These are phyloP conservation scores for Penicillium sp. DNA, from an alignment of 2,329 filamentous ascomycete genomes.

Conservation along the genomic window DNA sequence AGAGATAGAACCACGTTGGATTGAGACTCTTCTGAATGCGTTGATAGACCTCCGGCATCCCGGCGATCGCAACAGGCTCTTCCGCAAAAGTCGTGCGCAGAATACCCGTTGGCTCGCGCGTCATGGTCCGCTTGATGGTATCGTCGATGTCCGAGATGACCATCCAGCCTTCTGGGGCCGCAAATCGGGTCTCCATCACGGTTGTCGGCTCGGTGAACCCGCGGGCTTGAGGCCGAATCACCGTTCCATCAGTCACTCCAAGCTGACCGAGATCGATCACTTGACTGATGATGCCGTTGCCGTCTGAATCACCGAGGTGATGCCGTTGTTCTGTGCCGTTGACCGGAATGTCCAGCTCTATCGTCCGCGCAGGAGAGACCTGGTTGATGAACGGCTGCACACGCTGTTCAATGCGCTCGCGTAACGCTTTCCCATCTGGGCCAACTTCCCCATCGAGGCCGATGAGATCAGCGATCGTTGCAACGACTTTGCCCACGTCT, in stretches of 20 bases:
- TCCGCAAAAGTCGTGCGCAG: slow-evolving; percentile 78
- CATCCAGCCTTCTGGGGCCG: slow-evolving; percentile 72
- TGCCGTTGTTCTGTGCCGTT: slow-evolving; percentile 37
- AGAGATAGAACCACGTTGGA: slow-evolving; percentile 87
- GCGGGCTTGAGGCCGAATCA: slow-evolving; percentile 34
- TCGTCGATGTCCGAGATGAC: slow-evolving; percentile 90
- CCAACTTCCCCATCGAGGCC: slow-evolving; percentile 56
- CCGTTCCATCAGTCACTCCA: slow-evolving; percentile 43
- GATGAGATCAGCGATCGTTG: slow-evolving; percentile 62
- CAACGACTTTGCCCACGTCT: slow-evolving; percentile 62
- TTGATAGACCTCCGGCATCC: slow-evolving; percentile 80
- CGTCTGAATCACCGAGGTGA: slow-evolving; percentile 62
- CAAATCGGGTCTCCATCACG: slow-evolving; percentile 66
- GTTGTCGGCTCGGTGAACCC: slow-evolving; percentile 35
- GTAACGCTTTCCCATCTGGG: slow-evolving; percentile 45
- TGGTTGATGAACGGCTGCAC: slow-evolving; percentile 67
- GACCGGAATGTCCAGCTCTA: slow-evolving; percentile 60
- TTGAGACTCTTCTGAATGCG: slow-evolving; percentile 54
- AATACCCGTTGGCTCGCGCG: slow-evolving; percentile 72
- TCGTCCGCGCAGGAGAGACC: slow-evolving; percentile 62
- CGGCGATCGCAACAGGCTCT: slow-evolving; percentile 61
- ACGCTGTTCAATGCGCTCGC: slow-evolving; percentile 55
- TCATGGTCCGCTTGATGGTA: slow-evolving; percentile 87
- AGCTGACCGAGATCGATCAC: slow-evolving; percentile 48
- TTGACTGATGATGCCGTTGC: slow-evolving; percentile 66